Evolutionary conservation across 768 basidiomycete genomes (phyloP), one percentile per base, ranked within the genome.

Genomic region (Stropharia rugosoannulata): DNA sequence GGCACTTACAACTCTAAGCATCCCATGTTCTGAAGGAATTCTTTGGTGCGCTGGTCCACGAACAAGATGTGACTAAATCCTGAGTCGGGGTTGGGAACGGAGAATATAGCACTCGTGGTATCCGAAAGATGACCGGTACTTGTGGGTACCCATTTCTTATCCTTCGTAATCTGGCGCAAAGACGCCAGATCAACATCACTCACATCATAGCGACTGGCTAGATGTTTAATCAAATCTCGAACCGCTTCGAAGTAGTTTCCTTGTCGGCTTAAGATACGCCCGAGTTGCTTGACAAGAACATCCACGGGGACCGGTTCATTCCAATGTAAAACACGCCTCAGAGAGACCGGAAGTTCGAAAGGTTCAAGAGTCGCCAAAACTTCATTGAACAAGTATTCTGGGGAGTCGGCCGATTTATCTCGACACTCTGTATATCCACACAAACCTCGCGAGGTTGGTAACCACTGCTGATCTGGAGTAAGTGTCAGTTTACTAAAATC

Each of bases 291-390:
- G 4, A 63, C 56, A 15, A 80, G 27, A 10, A 74, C 57, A 2
- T 55, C 46, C 13, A 70, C 54, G 0, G 71, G 43, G 32, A 80
- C 46, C 0, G 69, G 69, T 29, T 70, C 49, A 53, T 75, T 66
- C 80, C 81, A 82, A 1, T 70, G 68, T 29, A 81, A 64, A 2
- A 65, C 64, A 1, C 46, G 49, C 9, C 62, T 68, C 25, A 80
- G 58, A 0, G 71, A 66, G 5, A 61, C 40, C 1, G 71, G 66
- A 13, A 75, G 50, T 6, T 43, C 54, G 11, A 70, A 50, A 15
- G 57, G 35, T 25, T 70, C 68, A 43, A 79, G 62, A 1, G 70
- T 60, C 1, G 68, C 58, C 32, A 80, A 60, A 2, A 80, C 75
- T 35, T 68, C 58, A 51, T 80, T 75, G 52, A 76, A 80, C 2